A percentile compares a stretch with the other conserved stretches of the same genome.
phyloP scores from a whole-genome alignment of 108 stramenopile genomes.

The Cyclotella choctawhatcheeana region DNA sequence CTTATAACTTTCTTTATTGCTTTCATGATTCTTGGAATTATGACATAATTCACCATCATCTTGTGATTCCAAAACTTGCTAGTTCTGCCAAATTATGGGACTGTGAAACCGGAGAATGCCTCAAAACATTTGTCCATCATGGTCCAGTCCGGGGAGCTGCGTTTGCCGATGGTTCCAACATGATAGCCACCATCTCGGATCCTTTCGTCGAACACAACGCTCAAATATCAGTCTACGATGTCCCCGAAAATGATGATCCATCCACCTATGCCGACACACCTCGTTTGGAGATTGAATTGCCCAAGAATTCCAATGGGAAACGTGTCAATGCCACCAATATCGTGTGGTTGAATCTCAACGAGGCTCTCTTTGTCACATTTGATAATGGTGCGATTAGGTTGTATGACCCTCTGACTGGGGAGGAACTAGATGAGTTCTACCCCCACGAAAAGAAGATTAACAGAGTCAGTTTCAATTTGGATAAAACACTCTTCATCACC shows the following conservation, averaged over 20 bases:
- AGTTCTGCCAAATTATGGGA: constrained; percentile 87
- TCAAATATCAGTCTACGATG: constrained; percentile 91
- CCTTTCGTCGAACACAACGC: constrained; percentile 95
- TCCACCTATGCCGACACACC: constrained; percentile 59
- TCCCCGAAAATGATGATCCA: constrained; percentile 65
- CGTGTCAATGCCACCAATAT: constrained; percentile 90
- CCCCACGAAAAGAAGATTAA: constrained; percentile 95
- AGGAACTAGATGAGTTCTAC: constrained; percentile 75
- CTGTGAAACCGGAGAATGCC: constrained; percentile 90
- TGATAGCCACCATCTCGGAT: constrained; percentile 95
- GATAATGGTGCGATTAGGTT: constrained; percentile 93
- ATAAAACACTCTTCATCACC: constrained; percentile 96
- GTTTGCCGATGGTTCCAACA: constrained; percentile 94
- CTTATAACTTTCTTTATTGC: not conserved
- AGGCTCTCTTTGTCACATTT: constrained; percentile 90
- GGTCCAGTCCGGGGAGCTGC: constrained; percentile 92
- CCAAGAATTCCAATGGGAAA: constrained; percentile 71
- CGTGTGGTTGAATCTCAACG: constrained; percentile 90
- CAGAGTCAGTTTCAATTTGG: constrained; percentile 90
- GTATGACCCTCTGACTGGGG: constrained; percentile 89
- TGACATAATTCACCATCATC: not conserved
- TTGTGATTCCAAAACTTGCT: not conserved
- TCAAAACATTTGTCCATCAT: constrained; percentile 84
- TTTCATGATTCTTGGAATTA: no score
- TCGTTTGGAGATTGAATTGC: constrained; percentile 83